Evolutionary conservation across 345 rosid species (phyloP), one percentile per base, ranked within the genome.

Genomic region (Syzygium aromaticum): DNA sequence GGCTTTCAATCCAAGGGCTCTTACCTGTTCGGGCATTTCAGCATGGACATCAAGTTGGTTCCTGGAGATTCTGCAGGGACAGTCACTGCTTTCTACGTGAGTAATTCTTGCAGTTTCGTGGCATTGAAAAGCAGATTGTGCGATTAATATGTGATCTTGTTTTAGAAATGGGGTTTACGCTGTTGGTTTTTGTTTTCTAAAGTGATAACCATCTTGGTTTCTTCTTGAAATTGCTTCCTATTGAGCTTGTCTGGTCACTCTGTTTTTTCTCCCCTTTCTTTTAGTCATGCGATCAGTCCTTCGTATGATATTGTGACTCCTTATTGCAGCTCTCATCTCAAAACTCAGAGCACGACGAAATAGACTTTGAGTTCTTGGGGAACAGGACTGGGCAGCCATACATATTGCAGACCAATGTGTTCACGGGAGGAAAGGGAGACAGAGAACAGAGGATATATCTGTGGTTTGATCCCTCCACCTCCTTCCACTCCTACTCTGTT

Each of bases 351-450:
- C 99, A 96, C 61, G 99, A 96, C 77, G 98, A 96, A 90, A 95
- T 96, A 86, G 99, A 96, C 87, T 95, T 96, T 85, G 98, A 96
- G 95, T 95, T 96, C 94, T 90, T 96, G 87, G 98, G 99, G 52
- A 96, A 96, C 94, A 92, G 95, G 87, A 93, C 92, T 11, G 98
- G 98, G 0, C 94, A 96, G 83, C 99, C 99, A 5, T 93, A 93
- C 90, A 96, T 95, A 88, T 86, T 95, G 84, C 99, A 95, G 86
- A 95, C 98, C 4, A 95, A 95, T 84, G 98, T 96, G 90, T 95
- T 95, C 86, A 93, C 96, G 0, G 98, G 98, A 77, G 98, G 98
- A 17, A 92, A 89, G 59, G 98, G 98, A 54, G 92, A 96, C 90
- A 91, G 97, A 86, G 99, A 96, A 87, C 99, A 95, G 73, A 91